A percentile compares a stretch with the other conserved stretches of the same genome.
Evolutionary conservation across 768 basidiomycete species (phyloP).

Genomic region (Panaeolus papilionaceus): DNA sequence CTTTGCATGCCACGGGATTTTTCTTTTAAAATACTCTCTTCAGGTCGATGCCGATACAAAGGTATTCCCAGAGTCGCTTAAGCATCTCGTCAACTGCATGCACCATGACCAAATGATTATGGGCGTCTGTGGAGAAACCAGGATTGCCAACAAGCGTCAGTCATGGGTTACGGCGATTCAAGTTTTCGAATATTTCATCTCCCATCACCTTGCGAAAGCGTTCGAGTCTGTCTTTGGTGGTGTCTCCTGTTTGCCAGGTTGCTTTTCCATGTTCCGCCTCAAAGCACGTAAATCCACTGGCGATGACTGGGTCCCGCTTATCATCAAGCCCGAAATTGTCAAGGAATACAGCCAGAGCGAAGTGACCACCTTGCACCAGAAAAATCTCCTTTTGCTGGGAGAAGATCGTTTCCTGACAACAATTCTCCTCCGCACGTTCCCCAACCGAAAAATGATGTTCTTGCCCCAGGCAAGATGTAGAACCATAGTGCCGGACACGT

Average conservation of each 20-base stretch:
- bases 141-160: constrained; percentile 97
- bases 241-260: constrained; percentile 99
- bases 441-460: constrained; percentile 99
- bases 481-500: constrained; percentile 96
- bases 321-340: constrained; percentile 96
- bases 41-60: constrained; percentile 99
- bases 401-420: constrained; percentile 99
- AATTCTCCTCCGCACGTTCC: constrained; percentile 94
- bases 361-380: constrained; percentile 95
- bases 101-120: constrained; percentile 99
- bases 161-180: constrained; percentile 99
- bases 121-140: constrained; percentile 98
- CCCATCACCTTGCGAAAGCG: constrained; percentile 96
- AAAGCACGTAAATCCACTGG: constrained; percentile 89
- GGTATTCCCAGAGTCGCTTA: constrained; percentile 89
- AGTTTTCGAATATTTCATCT: constrained; percentile 99
- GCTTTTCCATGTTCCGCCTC: constrained; percentile 99
- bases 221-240: constrained; percentile 99
- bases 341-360: constrained; percentile 96
- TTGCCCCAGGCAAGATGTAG: constrained; percentile 94
- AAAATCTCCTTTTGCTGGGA: constrained; percentile 94
- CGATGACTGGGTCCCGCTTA: constrained; percentile 97
- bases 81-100: constrained; percentile 96
- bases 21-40: constrained; percentile 16
- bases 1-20: background rate